A percentile compares a stretch with the other conserved stretches of the same genome.
Conservation (phyloP, 2,329 filamentous ascomycete species). For the Pseudodiploospora longispora region DNA sequence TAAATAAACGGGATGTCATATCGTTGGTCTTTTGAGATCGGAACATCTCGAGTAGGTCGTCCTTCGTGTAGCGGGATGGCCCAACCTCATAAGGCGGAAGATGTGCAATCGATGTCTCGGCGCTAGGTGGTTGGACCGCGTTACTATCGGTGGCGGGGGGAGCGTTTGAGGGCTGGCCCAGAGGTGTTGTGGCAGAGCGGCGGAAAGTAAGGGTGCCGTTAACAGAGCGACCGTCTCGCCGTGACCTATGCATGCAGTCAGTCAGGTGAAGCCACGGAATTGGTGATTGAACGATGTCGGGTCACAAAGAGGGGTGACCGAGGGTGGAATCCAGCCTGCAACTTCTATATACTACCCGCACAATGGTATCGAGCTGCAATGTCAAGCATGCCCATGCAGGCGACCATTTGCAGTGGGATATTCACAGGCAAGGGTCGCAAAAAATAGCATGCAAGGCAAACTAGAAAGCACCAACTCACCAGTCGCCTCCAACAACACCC, state of each 20-base stretch:
- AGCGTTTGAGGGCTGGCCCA: conserved; percentile 32
- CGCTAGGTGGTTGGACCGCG: conserved; percentile 30
- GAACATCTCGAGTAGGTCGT: conserved; percentile 70
- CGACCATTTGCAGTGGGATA: too few species aligned
- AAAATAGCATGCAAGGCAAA: conserved; percentile 6
- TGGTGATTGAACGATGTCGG: too few species aligned
- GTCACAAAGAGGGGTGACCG: too few species aligned
- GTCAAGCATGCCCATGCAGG: too few species aligned
- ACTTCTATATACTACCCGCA: too few species aligned
- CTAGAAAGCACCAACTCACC: conserved; percentile 44
- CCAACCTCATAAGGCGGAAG: conserved; percentile 24
- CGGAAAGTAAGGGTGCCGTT: conserved; percentile 60
- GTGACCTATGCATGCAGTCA: conserved; percentile 36
- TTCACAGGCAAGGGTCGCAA: too few species aligned
- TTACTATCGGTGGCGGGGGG: conserved; percentile 27
- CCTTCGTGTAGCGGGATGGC: conserved; percentile 63
- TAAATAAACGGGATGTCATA: conserved; percentile 57
- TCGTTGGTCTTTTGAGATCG: conserved; percentile 41
- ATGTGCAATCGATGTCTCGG: conserved; percentile 28
- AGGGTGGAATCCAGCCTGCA: too few species aligned
- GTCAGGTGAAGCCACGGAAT: too few species aligned
- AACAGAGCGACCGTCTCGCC: conserved; percentile 47
- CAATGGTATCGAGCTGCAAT: too few species aligned
- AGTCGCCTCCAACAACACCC: conserved; percentile 56
- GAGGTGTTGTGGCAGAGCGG: conserved; percentile 52